phyloP scores from a whole-genome alignment of 2,329 filamentous ascomycete species.

The Fusarium xyrophilum region DNA sequence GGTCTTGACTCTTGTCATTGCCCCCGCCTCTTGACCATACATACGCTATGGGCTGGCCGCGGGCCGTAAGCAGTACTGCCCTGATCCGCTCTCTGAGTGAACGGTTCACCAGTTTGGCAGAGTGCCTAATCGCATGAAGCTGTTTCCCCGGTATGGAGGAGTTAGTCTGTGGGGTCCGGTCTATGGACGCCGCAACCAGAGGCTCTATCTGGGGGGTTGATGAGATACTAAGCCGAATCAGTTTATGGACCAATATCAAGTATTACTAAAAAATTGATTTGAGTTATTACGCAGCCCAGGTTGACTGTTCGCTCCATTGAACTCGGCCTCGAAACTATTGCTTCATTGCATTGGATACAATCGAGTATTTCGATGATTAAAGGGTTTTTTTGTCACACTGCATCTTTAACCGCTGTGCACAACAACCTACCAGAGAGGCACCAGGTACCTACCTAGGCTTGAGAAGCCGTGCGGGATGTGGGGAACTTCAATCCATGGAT shows the following conservation, averaged over 20 bases:
- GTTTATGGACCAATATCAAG: not conserved
- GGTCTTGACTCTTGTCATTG: conserved; percentile 11
- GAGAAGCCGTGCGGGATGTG: conserved; percentile 31
- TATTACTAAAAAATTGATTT: not conserved
- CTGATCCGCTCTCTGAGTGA: conserved; percentile 2
- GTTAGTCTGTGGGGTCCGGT: conserved; percentile 35
- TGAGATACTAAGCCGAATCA: conserved; percentile 34
- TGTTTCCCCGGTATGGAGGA: conserved; percentile 17
- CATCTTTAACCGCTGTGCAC: conserved; percentile 18
- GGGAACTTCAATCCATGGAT: conserved; percentile 11
- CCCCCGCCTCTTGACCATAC: not conserved
- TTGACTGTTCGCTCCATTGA: not conserved
- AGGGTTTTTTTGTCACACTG: conserved; percentile 6
- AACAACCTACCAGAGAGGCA: conserved; percentile 1
- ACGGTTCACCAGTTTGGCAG: not conserved
- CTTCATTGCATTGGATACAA: not conserved
- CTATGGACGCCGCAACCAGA: conserved; percentile 16
- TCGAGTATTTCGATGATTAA: not conserved
- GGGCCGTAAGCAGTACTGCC: not conserved
- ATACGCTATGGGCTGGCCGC: conserved; percentile 11
- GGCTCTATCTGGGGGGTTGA: conserved; percentile 7
- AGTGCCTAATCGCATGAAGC: conserved; percentile 14
- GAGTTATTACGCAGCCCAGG: not conserved
- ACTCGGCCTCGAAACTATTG: not conserved
- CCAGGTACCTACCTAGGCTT: not conserved